Evolutionary conservation across 805 yeast species (phyloP).

Genomic region (Teunomyces barrocoloradensis): DNA sequence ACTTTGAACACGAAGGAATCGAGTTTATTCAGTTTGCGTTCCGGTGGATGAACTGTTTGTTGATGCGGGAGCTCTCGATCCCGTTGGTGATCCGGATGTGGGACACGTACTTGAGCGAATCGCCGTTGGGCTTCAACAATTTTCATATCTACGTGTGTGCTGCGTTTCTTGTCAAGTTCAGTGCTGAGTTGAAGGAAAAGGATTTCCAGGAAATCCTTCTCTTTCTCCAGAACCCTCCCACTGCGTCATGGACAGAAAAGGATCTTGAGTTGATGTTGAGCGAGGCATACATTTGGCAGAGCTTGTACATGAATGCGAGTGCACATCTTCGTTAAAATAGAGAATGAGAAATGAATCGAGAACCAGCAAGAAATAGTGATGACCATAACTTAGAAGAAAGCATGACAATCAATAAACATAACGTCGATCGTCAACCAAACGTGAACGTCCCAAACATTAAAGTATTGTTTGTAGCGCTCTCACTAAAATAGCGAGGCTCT

Average conservation of each 20-base stretch:
- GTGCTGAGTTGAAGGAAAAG: conserved; percentile 71
- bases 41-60: conserved; percentile 97
- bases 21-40: conserved; percentile 95
- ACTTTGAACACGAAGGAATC: conserved; percentile 77
- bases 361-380: background rate
- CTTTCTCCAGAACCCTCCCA: conserved; percentile 88
- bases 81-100: conserved; percentile 87
- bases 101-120: conserved; percentile 88
- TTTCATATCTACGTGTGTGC: conserved; percentile 98
- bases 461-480: too few species aligned
- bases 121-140: conserved; percentile 76
- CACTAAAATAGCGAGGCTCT: too few species aligned
- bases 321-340: conserved; percentile 64
- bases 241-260: conserved; percentile 78
- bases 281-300: conserved; percentile 97
- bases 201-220: conserved; percentile 94
- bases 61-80: conserved; percentile 90
- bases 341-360: too few species aligned
- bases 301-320: conserved; percentile 81
- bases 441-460: too few species aligned
- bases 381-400: too few species aligned
- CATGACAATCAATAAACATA: too few species aligned
- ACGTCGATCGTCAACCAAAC: too few species aligned
- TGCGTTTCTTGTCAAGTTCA: conserved; percentile 88
- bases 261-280: conserved; percentile 89